Evolutionary conservation across 2,329 filamentous ascomycete genomes (phyloP), one percentile per base, ranked within the genome.

Genomic region (Penicillium nordicum): DNA sequence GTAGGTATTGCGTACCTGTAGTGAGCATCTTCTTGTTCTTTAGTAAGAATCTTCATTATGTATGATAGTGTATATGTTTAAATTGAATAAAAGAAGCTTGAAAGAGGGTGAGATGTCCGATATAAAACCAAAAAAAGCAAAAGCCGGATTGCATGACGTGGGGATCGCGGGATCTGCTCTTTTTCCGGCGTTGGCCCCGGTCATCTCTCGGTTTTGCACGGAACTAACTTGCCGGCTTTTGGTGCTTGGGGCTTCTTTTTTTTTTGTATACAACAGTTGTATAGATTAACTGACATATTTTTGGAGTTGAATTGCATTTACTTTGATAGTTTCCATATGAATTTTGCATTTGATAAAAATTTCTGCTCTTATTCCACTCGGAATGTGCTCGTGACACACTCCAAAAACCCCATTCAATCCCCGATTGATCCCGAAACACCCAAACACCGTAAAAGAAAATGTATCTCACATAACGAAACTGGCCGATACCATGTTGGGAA

Each of bases 41-140:
- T 91, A 68, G 89, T 95, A 73, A 97, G 83, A 72, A 97, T 81
- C 88, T 97, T 97, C 94, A 97, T 99, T 61, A 49, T 81, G 76
- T 42, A 2, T n/a, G 8, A 34, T 49, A 9, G 23, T 44, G 11
- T 53, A 30, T 42, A 34, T 23, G 4, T 27, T 38, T 43, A 30
- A 40, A 48, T 43, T 25, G 30, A 40, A 29, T 27, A 18, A 36
- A 46, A 49, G 40, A 34, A 16, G 12, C 32, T 34, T 7, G 32
- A 5, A 54, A 54, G 30, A 27, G 14, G 38, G 34, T 18, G 29
- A 27, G 51, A 48, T 21, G 45, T 42, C 8, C 16, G 27, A 40
- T 61, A 58, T 58, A 57, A 50, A 50, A 56, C 45, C 21, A 40
- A 48, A 50, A 18, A 58, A 51, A 58, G 55, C 63, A 66, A 60